A percentile compares a stretch with the other conserved stretches of the same genome.
phyloP scores from a whole-genome alignment of 1,284 basidiomycete genomes.

The Afroboletus lepidellus region DNA sequence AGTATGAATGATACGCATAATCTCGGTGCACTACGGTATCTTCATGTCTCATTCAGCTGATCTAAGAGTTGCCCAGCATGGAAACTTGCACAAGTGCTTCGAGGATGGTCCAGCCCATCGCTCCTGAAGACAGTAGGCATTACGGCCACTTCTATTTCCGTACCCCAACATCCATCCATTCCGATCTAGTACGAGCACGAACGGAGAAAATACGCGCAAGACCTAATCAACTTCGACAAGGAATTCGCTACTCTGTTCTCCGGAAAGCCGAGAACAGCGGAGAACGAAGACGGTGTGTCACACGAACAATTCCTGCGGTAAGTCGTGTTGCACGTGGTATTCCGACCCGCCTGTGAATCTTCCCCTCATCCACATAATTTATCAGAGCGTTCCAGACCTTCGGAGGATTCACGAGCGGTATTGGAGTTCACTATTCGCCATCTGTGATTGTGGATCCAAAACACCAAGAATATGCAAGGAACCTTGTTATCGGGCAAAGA shows the following conservation, averaged over 20 bases:
- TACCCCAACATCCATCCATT: background rate
- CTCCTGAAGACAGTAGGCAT: constrained; percentile 69
- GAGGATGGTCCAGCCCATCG: constrained; percentile 63
- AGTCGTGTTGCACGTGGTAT: background rate
- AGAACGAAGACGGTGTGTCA: background rate
- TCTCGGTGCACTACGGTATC: background rate
- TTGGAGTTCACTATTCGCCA: constrained; percentile 17
- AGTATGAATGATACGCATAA: constrained; percentile 15
- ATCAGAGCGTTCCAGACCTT: background rate
- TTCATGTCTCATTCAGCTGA: constrained; percentile 17
- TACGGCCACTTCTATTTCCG: background rate
- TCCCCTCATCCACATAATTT: background rate
- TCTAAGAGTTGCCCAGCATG: constrained; percentile 44
- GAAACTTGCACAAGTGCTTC: constrained; percentile 73
- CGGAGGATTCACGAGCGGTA: background rate
- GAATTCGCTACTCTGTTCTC: background rate
- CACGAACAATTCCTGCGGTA: background rate
- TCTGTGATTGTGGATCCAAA: constrained; percentile 47
- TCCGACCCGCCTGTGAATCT: background rate
- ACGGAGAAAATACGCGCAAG: constrained; percentile 1
- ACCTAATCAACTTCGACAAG: constrained; percentile 8
- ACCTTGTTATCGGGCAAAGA: constrained; percentile 55
- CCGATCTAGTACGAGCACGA: constrained; percentile 53
- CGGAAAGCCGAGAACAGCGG: background rate
- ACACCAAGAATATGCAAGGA: constrained; percentile 43